Evolutionary conservation across 768 basidiomycete genomes (phyloP), one percentile per base, ranked within the genome.

Genomic region (Cubamyces sp.): DNA sequence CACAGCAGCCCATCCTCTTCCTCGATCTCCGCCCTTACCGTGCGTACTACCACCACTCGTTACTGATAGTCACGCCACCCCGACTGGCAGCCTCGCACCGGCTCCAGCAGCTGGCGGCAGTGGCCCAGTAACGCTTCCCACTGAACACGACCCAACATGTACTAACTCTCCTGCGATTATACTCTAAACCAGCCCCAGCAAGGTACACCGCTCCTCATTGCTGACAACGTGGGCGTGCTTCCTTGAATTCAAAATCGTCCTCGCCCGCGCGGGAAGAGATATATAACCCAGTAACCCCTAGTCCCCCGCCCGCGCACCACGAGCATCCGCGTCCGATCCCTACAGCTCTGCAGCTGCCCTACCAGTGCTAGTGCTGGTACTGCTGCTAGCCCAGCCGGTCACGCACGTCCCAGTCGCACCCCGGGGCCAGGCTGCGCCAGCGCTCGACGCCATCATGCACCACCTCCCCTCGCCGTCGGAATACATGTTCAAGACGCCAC

Each of bases 231-330:
- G 62, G 51, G 30, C 26, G 19, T 58, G 62, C 62, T 63, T 63
- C 62, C 62, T 58, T 54, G 51, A 59, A 63, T 58, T 63, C 62
- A 53, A 63, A 63, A 58, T 62, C 61, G 23, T 11, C 47, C 25
- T 23, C 23, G 30, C 30, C 48, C 30, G 25, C n/a, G 26, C 30
- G 40, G 30, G 46, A 46, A 21, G 19, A 30, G 48, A 66, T 66
- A 66, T 66, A 66, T 62, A 66, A 54, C 59, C 60, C 60, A 40
- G 41, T n/a, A 23, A 47, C 62, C 60, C 46, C 58, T 43, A 30
- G 54, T 54, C 54, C 62, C 34, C 39, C 53, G 61, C 65, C 57
- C 64, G 57, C 58, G 56, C 49, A 50, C 65, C 55, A 49, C 61
- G 55, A 52, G 58, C 60, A 45, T 51, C 53, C 34, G 26, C 23